phyloP scores from a whole-genome alignment of 495 filamentous ascomycete genomes.

The Mytilinidion resinicola region DNA sequence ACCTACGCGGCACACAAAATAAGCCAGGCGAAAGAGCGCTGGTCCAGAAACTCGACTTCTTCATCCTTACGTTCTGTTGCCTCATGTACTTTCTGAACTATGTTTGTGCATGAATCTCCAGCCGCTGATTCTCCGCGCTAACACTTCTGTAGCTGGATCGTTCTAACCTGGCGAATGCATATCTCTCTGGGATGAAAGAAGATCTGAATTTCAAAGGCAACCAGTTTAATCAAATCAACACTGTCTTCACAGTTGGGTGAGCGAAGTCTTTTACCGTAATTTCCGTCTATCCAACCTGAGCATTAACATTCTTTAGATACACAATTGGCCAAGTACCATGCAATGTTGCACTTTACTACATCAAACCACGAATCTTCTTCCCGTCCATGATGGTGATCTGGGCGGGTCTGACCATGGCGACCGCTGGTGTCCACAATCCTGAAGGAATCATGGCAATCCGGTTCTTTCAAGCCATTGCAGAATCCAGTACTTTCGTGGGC shows the following conservation, averaged over 20 bases:
- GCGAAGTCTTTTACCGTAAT: neutral
- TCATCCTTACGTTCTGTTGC: slow-evolving; percentile 61
- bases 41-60: slow-evolving; percentile 55
- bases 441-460: slow-evolving; percentile 59
- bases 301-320: neutral
- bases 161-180: slow-evolving; percentile 56
- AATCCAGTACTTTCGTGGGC: slow-evolving; percentile 56
- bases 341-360: slow-evolving; percentile 53
- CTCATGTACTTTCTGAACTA: slow-evolving; percentile 49
- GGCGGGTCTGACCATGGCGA: slow-evolving; percentile 56
- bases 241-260: slow-evolving; percentile 41
- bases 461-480: slow-evolving; percentile 61
- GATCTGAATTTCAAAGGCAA: slow-evolving; percentile 52
- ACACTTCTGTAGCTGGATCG: slow-evolving; percentile 44
- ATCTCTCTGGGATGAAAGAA: slow-evolving; percentile 61
- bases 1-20: slow-evolving; percentile 19
- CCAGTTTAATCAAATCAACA: slow-evolving; percentile 55
- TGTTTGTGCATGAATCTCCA: slow-evolving; percentile 8
- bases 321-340: slow-evolving; percentile 53
- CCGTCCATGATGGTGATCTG: slow-evolving; percentile 56
- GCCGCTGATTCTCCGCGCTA: neutral
- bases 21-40: slow-evolving; percentile 42
- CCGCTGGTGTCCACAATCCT: slow-evolving; percentile 45
- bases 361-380: slow-evolving; percentile 55
- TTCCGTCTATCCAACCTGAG: neutral